Evolutionary conservation across 2,329 filamentous ascomycete species (phyloP).

Genomic region (Calonectria pseudoreteaudii): DNA sequence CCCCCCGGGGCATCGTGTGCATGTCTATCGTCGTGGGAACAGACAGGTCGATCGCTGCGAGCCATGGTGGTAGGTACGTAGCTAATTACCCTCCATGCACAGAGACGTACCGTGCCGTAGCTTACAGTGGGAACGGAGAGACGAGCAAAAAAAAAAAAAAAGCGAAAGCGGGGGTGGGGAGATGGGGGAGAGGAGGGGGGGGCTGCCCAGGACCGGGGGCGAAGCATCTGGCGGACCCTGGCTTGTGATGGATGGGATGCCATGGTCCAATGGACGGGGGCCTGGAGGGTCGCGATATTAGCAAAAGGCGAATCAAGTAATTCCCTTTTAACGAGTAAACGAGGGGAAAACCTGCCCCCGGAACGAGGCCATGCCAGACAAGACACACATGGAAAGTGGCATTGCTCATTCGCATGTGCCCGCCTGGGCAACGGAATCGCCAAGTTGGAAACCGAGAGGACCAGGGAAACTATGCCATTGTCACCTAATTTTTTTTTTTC

Average conservation of each 20-base stretch:
- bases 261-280: not conserved
- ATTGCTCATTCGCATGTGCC: not conserved
- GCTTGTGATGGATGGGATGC: constrained; percentile 35
- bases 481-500: not conserved
- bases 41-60: constrained; percentile 29
- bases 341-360: constrained; percentile 2
- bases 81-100: constrained; percentile 5
- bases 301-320: constrained; percentile 5
- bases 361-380: not conserved
- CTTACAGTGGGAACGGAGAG: constrained; percentile 1
- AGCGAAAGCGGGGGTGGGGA: constrained; percentile 2
- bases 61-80: constrained; percentile 24
- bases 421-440: not conserved
- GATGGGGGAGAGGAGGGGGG: not conserved
- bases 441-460: constrained; percentile 29
- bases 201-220: constrained; percentile 17
- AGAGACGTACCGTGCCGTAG: constrained; percentile 3
- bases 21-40: constrained; percentile 23
- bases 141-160: not conserved
- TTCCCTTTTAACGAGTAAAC: constrained; percentile 1
- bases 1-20: constrained; percentile 25
- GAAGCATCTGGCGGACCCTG: constrained; percentile 36
- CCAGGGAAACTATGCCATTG: constrained; percentile 26
- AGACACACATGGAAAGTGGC: not conserved
- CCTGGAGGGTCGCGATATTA: constrained; percentile 2